Base-by-base conservation (phyloP, 176 grass and related monocot genomes). In the Juncus effusus region DNA sequence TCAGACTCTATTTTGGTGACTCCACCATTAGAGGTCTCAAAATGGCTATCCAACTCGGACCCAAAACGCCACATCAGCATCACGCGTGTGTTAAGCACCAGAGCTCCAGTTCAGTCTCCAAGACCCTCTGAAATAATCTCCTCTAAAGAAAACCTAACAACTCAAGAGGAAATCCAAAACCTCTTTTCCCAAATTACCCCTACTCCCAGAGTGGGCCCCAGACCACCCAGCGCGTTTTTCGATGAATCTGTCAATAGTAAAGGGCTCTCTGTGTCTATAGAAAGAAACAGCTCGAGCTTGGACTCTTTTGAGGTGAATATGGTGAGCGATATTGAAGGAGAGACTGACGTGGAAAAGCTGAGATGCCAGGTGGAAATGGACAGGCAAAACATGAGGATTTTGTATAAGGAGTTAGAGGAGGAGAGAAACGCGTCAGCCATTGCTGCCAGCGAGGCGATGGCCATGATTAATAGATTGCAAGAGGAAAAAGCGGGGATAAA, bases 381-480 rank as follows among this genome's bases (percentile, higher is more conserved):
- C 50, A 70, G 87, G 8, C 87, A 82, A 79, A 84, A 78, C n/a
- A 88, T 93, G 82, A 80, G 78, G 54, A 78, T 93, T 53, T 79
- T 93, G 54, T 93, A 80, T 81, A 91, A 80, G 74, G 92, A 96
- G 80, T 73, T 96, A 52, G 92, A 96, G 74, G 87, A 90, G 54
- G 92, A 96, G 70, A 96, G 87, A 73, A 96, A 77, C 42, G 92
- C 92, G 72, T 90, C 92, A 19, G 82, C 87, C 28, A 76, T 91
- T 81, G 84, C 92, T 42, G 79, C 92, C 51, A 96, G 79, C 74
- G 87, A 96, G 72, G 92, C 87, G 0, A 76, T 96, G 84, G 79
- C 87, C 65, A 96, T 96, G 92, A 96, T 96, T 58, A 91, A 84
- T 61, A 82, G 89, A 77, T 81, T 96, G 79, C 92, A 96, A 86